Conservation (phyloP, 257 asterid species). For the Plantago major region DNA sequence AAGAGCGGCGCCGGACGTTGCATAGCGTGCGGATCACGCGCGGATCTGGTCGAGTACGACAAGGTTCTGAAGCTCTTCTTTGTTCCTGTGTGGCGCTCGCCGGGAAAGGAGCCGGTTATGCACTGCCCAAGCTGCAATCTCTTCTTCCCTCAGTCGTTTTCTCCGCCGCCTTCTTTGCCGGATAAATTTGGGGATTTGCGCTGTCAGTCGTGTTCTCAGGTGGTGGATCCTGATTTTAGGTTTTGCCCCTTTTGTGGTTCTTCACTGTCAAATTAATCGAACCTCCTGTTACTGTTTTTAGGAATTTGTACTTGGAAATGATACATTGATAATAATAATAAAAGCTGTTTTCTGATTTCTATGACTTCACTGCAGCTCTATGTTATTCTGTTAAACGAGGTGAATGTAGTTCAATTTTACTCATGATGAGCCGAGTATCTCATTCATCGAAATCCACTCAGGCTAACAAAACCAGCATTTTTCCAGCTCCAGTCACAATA, state of each 20-base stretch:
- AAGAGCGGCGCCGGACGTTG: conserved; percentile 65
- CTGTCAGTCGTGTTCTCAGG: conserved; percentile 49
- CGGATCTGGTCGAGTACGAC: conserved; percentile 78
- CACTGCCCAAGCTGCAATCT: conserved; percentile 57
- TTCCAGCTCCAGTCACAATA: too few relatives aligned
- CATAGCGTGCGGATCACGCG: conserved; percentile 65
- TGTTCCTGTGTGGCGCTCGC: conserved; percentile 85
- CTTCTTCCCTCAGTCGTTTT: conserved; percentile 48
- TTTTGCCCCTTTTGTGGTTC: conserved; percentile 80
- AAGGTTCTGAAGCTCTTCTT: conserved; percentile 73
- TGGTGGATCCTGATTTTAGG: conserved; percentile 46
- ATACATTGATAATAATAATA: too few relatives aligned
- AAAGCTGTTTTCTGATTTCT: too few relatives aligned
- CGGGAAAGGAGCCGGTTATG: conserved; percentile 63
- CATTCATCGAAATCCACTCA: too few relatives aligned
- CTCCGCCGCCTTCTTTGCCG: conserved; percentile 23
- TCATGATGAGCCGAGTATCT: too few relatives aligned
- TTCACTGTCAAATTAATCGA: conserved; percentile 27
- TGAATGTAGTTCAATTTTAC: too few relatives aligned
- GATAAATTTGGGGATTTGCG: conserved; percentile 11
- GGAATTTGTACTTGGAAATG: too few relatives aligned
- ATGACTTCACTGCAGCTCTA: too few relatives aligned
- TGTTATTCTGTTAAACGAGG: too few relatives aligned
- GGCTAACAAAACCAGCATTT: too few relatives aligned
- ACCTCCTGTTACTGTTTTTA: too few relatives aligned